These are phyloP conservation scores for Diplodia intermedia DNA, from an alignment of 2,329 filamentous ascomycete species.

Conservation along the genomic window DNA sequence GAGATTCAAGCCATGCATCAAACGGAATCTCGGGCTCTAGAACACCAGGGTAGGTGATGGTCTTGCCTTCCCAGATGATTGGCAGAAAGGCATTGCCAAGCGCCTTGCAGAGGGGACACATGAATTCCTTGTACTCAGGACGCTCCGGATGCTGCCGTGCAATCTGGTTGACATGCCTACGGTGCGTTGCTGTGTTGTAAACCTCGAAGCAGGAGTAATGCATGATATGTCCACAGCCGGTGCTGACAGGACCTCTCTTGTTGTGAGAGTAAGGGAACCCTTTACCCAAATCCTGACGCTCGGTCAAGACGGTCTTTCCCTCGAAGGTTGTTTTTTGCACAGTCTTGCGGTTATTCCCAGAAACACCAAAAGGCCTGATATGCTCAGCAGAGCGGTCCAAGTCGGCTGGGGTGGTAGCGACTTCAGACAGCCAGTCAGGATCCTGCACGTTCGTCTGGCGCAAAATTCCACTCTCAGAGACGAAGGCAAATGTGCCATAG, in stretches of 20 bases:
- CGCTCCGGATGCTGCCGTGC: constrained; percentile 91
- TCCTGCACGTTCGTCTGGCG: constrained; percentile 86
- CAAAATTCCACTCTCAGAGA: constrained; percentile 84
- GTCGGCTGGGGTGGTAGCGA: constrained; percentile 75
- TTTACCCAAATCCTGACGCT: constrained; percentile 84
- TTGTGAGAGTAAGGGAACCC: constrained; percentile 78
- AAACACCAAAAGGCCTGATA: constrained; percentile 87
- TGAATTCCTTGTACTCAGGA: constrained; percentile 81
- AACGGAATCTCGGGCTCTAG: constrained; percentile 67
- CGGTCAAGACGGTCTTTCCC: constrained; percentile 73
- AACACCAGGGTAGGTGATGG: constrained; percentile 80
- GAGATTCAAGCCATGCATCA: constrained; percentile 70
- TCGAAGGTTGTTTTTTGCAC: constrained; percentile 77
- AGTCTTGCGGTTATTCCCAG: constrained; percentile 80
- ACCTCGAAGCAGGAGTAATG: constrained; percentile 94
- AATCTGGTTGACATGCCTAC: constrained; percentile 90
- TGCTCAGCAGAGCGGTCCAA: constrained; percentile 85
- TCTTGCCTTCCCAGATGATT: constrained; percentile 92
- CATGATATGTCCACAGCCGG: constrained; percentile 98
- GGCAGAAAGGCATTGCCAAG: constrained; percentile 94
- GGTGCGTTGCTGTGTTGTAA: constrained; percentile 82
- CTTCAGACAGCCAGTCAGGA: constrained; percentile 83
- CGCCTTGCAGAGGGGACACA: constrained; percentile 96
- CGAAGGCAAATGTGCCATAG: constrained; percentile 91
- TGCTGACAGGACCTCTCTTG: constrained; percentile 78